Evolutionary conservation across 169 alveolate genomes (phyloP), one percentile per base, ranked within the genome.

Genomic region (Perkinsus marinus): DNA sequence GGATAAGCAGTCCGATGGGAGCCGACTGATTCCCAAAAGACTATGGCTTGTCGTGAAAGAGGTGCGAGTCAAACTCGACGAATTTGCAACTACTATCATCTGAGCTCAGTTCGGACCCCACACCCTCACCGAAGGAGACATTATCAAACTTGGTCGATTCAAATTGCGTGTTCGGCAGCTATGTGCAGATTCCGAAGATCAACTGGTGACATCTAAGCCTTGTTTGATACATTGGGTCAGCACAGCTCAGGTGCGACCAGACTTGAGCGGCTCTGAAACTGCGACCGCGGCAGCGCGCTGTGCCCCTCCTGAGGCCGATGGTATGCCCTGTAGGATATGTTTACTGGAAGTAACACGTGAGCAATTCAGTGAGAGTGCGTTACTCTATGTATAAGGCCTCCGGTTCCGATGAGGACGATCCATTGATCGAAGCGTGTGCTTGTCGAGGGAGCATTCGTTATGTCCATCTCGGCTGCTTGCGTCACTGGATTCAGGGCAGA

Each of bases 381-480:
- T 0, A 26, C 3, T 57, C 79, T 57, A 57, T 30, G 37, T 57
- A 30, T 41, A 37, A 91, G 39, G 92, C 68, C 3, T 57, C 92
- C 26, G 79, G 92, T 36, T 37, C 41, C 39, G 93, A 92, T 43
- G 93, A 90, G 90, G 96, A 95, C 34, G 97, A 97, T 90, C 97
- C 97, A 39, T 91, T 98, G 38, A 95, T 98, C 0, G 94, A 97
- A 39, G 98, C 99, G 5, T 98, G 99, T 93, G 97, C 96, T 57
- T 98, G 99, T 95, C 94, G 96, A 39, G 99, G 99, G 0, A 95
- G 99, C 37, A 97, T 98, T 93, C 97, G 96, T 79, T 95, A 95
- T 92, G 98, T 98, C 7, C 99, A 98, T 94, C 94, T 96, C 41
- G 95, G 95, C 69, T 98, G 99, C 93, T 90, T 98, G 92, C 94